Percentiles rank a stretch among this genome's conserved stretches.
Evolutionary conservation across 345 rosid genomes (phyloP).

Genomic region (Aethionema arabicum): DNA sequence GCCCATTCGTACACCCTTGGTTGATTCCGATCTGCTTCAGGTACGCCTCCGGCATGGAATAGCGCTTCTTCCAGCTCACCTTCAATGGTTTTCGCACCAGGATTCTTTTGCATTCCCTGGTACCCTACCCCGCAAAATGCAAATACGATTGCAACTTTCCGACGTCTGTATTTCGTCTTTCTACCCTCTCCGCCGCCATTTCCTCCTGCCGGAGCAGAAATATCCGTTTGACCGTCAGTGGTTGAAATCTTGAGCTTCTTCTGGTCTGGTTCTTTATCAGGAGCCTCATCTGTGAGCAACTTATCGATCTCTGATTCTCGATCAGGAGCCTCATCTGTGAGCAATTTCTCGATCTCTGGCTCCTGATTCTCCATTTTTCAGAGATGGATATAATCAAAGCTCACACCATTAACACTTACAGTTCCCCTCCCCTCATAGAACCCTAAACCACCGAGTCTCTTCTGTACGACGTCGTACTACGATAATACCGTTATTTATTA

Average conservation of each 20-base stretch:
- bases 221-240: slow-evolving; percentile 42
- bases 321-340: slow-evolving; percentile 42
- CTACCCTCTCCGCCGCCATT: slow-evolving; percentile 29
- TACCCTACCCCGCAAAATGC: slow-evolving; percentile 97
- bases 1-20: slow-evolving; percentile 82
- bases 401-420: neutral
- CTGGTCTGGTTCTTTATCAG: slow-evolving; percentile 53
- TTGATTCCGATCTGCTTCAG: slow-evolving; percentile 76
- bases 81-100: slow-evolving; percentile 95
- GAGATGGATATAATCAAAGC: neutral
- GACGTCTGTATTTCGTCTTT: slow-evolving; percentile 65
- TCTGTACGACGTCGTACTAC: slow-evolving; percentile 6
- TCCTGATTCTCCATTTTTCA: slow-evolving; percentile 42
- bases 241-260: slow-evolving; percentile 66
- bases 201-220: slow-evolving; percentile 20
- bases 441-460: slow-evolving; percentile 26
- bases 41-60: slow-evolving; percentile 74
- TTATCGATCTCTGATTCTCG: slow-evolving; percentile 45
- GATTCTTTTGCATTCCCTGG: slow-evolving; percentile 98
- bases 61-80: slow-evolving; percentile 96
- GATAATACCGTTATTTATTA: neutral
- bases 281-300: slow-evolving; percentile 36
- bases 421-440: slow-evolving; percentile 33
- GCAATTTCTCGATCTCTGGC: slow-evolving; percentile 17
- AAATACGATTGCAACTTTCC: slow-evolving; percentile 86